Evolutionary conservation across 768 basidiomycete species (phyloP), one percentile per base, ranked within the genome.

Genomic region (Vishniacozyma victoriae): DNA sequence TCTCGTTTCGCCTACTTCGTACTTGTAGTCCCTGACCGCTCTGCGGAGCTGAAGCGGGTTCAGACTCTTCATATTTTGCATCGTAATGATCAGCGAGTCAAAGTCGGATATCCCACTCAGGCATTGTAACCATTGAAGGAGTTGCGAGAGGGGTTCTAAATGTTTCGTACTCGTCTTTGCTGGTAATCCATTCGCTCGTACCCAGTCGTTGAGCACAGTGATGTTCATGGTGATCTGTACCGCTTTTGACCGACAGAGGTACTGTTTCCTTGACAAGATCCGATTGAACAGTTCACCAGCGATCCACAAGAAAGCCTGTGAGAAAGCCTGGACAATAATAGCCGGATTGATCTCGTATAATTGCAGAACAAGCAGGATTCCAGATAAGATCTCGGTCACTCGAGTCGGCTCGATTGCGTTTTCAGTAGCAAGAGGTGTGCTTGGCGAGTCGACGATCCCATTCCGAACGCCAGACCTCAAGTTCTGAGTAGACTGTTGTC

Each of bases 291-390:
- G 69, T 83, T 77, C 77, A 54, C 90, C 88, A 19, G 90, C 84
- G 45, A 90, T 85, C 95, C 95, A 99, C 69, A 92, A 96, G 76
- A 95, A 84, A n/a, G 95, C 82, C 72, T 99, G 95, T 1, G 90
- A 92, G 83, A 91, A 93, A 41, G 92, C 78, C 69, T 99, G 95
- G 5, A 85, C 82, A 42, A 82, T 83, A 15, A 96, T 76, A 6
- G 80, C 83, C 13, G 95, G 76, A 65, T 96, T 96, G 57, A 96
- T 80, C 48, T 91, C 86, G 39, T 92, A 88, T 31, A 90, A 74
- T 18, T 82, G 79, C 14, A 99, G 76, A 25, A 97, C 73, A 12
- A 85, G 82, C 48, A 97, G 84, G 4, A 96, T 76, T 19, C 87
- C 84, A 3, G 87, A 86, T 35, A 99, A 77, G 68, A 93, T 84